phyloP scores from a whole-genome alignment of 331 rosid genomes.

The Saraca asoca region DNA sequence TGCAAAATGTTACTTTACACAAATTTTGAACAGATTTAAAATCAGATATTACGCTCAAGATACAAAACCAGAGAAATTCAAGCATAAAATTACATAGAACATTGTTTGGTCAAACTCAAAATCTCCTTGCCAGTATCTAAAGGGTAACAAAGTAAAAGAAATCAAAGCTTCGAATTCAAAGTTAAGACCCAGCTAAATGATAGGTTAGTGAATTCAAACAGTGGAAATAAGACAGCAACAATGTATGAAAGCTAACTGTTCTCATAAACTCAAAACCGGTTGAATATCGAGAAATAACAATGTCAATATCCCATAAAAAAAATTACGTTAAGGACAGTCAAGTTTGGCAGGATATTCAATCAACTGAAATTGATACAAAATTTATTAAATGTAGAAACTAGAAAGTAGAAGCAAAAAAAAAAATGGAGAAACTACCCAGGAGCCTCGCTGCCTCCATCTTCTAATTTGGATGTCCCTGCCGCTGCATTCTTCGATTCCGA shows the following conservation, averaged over 20 bases:
- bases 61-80: too few relatives aligned
- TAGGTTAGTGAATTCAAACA: too few relatives aligned
- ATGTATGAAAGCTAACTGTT: too few relatives aligned
- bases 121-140: too few relatives aligned
- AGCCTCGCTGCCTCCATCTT: conserved; percentile 32
- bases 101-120: neutral
- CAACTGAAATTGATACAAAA: neutral
- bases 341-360: neutral
- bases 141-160: too few relatives aligned
- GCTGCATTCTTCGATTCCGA: conserved; percentile 30
- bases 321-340: neutral
- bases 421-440: conserved; percentile 45
- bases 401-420: too few relatives aligned
- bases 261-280: too few relatives aligned
- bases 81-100: neutral
- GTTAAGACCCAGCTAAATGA: too few relatives aligned
- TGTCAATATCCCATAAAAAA: too few relatives aligned
- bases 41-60: neutral
- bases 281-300: too few relatives aligned
- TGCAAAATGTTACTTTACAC: neutral
- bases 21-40: neutral
- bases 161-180: too few relatives aligned
- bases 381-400: neutral
- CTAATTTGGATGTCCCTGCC: conserved; percentile 2
- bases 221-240: too few relatives aligned